A percentile compares a stretch with the other conserved stretches of the same genome.
Evolutionary conservation across 2,329 filamentous ascomycete species (phyloP).

Genomic region (Rugonectria rugulosa): DNA sequence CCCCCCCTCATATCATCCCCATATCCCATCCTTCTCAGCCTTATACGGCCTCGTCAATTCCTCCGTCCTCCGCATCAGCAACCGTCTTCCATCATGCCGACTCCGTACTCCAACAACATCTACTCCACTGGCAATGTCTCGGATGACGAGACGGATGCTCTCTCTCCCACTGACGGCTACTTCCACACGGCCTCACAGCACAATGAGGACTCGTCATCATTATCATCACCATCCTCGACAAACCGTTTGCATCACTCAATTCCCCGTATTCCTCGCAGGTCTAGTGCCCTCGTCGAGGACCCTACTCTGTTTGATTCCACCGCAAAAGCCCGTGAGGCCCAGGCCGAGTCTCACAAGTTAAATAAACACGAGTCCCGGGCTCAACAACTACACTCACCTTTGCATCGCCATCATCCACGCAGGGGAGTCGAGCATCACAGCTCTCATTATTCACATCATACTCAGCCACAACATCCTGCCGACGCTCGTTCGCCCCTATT

Average conservation of each 20-base stretch:
- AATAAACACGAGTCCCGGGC: conserved; percentile 29
- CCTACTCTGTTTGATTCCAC: conserved; percentile 51
- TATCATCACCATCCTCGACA: conserved; percentile 19
- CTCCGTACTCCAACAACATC: conserved; percentile 57
- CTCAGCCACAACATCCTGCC: background rate
- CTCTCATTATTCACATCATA: background rate
- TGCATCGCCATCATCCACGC: conserved; percentile 29
- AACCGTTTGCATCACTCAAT: conserved; percentile 41
- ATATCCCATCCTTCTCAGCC: background rate
- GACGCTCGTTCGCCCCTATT: conserved; percentile 17
- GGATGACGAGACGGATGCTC: conserved; percentile 45
- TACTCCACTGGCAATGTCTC: conserved; percentile 52
- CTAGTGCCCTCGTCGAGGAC: conserved; percentile 58
- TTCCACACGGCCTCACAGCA: conserved; percentile 52
- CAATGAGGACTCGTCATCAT: conserved; percentile 30
- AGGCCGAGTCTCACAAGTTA: conserved; percentile 46
- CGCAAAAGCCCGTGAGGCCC: conserved; percentile 55
- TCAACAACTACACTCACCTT: background rate
- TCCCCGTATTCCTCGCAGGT: conserved; percentile 54
- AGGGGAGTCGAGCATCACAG: conserved; percentile 34
- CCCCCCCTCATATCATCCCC: no score
- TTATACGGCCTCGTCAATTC: background rate
- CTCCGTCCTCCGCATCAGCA: background rate
- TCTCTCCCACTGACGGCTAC: conserved; percentile 62
- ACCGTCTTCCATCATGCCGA: conserved; percentile 46